Base-by-base conservation (phyloP, 164 flowering plant genomes). In the Liquidambar formosana region DNA sequence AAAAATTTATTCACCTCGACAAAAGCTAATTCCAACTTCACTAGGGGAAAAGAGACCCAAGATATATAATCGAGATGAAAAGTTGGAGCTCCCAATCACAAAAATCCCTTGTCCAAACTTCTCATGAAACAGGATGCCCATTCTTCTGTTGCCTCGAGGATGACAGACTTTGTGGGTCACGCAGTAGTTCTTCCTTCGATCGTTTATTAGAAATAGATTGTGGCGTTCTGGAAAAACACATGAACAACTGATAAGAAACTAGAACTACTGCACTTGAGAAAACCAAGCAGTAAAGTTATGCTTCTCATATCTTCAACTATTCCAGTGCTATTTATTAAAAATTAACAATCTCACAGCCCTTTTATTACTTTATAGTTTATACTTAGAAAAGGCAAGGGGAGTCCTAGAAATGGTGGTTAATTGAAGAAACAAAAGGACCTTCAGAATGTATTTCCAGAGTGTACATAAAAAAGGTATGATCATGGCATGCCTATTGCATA, bases 121-220 rank as follows among this genome's bases (percentile, higher is more conserved):
- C 16, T 74, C 67, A 76, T 21, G 63, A 53, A 47, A 69, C 56
- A 28, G 74, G 63, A 46, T 75, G 65, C 57, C 70, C 80, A 67
- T 77, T 77, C 71, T 77, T 82, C 1, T 60, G 73, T 19, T 68
- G 67, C 27, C 60, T 54, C 5, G 66, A 63, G 11, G 75, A 71
- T 64, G 77, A 68, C 13, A 53, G 27, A 57, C 68, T 58, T 47
- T 67, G 69, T 47, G 67, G 69, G 54, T 70, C 71, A 23, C 47
- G 79, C 27, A 43, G 14, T n/a, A 57, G 18, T 77, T 85, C 85
- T 45, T 78, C 84, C 70, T 83, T 85, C 9, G 74, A 57, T 19
- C 80, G 65, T 67, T 85, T 79, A 41, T 73, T 68, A 10, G 75
- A 63, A 59, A 63, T 38, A 26, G 73, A 63, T 45, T 66, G 75